A percentile compares a stretch with the other conserved stretches of the same genome.
Evolutionary conservation across 495 filamentous ascomycete species (phyloP).

Genomic region (Penicillium goetzii): DNA sequence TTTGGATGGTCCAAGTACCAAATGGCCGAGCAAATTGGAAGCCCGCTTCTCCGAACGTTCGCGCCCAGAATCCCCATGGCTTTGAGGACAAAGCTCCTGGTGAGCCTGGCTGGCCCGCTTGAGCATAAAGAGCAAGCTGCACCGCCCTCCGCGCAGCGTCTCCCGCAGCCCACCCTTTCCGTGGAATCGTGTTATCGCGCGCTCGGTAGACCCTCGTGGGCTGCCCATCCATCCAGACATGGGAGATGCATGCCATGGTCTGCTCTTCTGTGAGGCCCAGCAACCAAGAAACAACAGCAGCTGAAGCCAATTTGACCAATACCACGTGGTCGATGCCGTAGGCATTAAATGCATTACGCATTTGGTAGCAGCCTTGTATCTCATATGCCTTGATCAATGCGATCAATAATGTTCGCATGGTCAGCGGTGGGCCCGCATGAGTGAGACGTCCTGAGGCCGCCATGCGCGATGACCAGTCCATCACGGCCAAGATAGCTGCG

Average conservation of each 20-base stretch:
- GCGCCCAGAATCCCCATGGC: slow-evolving; percentile 44
- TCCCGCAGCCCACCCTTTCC: slow-evolving; percentile 54
- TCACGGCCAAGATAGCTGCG: slow-evolving; percentile 44
- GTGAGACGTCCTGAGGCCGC: slow-evolving; percentile 11
- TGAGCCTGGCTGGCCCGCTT: slow-evolving; percentile 41
- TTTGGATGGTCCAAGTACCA: slow-evolving; percentile 39
- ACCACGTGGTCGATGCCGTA: slow-evolving; percentile 51
- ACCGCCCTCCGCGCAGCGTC: slow-evolving; percentile 51
- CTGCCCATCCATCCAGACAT: slow-evolving; percentile 46
- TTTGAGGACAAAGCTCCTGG: slow-evolving; percentile 35
- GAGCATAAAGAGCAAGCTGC: slow-evolving; percentile 39
- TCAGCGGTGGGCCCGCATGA: slow-evolving; percentile 28
- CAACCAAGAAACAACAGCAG: slow-evolving; percentile 42
- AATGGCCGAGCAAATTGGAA: slow-evolving; percentile 37
- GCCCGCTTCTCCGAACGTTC: slow-evolving; percentile 30
- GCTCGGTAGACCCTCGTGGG: slow-evolving; percentile 42
- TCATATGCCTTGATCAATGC: slow-evolving; percentile 53
- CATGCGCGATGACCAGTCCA: slow-evolving; percentile 40
- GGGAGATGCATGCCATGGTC: slow-evolving; percentile 41
- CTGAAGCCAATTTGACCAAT: slow-evolving; percentile 49
- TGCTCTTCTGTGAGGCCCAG: slow-evolving; percentile 38
- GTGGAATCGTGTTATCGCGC: slow-evolving; percentile 40
- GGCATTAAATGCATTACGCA: slow-evolving; percentile 44
- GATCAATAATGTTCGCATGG: slow-evolving; percentile 38
- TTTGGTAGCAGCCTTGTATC: slow-evolving; percentile 50